Percentiles rank a stretch among this genome's conserved stretches.
These are phyloP conservation scores for Chenopodium album DNA, from an alignment of 148 eudicot genomes.

Conservation along the genomic window DNA sequence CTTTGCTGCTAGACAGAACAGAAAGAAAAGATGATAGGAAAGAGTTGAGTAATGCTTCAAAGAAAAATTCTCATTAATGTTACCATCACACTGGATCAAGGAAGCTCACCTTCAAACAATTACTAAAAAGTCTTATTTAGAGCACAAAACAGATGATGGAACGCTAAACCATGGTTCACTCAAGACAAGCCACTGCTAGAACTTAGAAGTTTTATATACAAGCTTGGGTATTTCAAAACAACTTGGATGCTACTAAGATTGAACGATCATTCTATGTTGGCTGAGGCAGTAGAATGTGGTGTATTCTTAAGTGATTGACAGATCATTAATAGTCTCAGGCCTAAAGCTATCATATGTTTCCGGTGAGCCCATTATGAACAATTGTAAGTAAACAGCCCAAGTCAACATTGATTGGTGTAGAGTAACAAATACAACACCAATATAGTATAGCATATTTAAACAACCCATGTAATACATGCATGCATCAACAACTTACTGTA, in stretches of 20 bases:
- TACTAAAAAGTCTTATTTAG: not conserved
- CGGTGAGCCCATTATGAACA: not conserved
- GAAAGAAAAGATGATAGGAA: not conserved
- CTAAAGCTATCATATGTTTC: not conserved
- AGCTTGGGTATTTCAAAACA: not conserved
- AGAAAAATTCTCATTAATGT: not conserved
- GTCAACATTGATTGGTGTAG: no score
- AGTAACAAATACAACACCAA: no score
- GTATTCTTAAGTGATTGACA: not conserved
- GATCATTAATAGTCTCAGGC: not conserved
- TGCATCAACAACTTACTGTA: no score
- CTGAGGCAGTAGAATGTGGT: not conserved
- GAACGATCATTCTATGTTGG: not conserved
- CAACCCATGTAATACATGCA: no score
- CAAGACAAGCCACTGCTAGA: not conserved
- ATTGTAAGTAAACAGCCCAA: no score
- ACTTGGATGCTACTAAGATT: not conserved
- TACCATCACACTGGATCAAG: not conserved
- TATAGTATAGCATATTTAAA: no score
- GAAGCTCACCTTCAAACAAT: not conserved
- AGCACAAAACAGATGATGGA: not conserved
- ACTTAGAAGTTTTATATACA: not conserved
- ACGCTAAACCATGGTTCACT: not conserved
- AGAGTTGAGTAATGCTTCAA: not conserved
- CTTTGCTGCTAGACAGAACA: constrained; percentile 36